These are phyloP conservation scores for Calonectria ilicicola DNA, from an alignment of 2,329 filamentous ascomycete species.

Conservation along the genomic window DNA sequence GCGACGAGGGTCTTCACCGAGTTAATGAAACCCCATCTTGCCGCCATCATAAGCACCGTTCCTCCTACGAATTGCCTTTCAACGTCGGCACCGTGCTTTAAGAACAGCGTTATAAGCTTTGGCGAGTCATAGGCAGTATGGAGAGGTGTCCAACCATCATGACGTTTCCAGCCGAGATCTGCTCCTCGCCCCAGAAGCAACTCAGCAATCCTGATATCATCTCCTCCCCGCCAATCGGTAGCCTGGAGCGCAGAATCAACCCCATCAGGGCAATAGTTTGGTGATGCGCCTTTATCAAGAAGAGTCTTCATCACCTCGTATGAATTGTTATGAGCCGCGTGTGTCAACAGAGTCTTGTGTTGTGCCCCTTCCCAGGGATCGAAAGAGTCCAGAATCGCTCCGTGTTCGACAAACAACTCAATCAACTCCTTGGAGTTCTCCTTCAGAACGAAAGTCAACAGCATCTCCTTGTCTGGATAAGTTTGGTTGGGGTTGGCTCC, in stretches of 20 bases:
- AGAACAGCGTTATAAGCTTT: background rate
- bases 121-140: background rate
- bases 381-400: background rate
- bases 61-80: background rate
- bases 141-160: background rate
- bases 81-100: background rate
- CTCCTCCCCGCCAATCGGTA: background rate
- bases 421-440: too few species aligned
- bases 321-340: background rate
- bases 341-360: background rate
- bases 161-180: background rate
- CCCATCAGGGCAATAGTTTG: background rate
- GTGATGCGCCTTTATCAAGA: background rate
- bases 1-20: background rate
- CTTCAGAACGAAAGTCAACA: too few species aligned
- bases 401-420: background rate
- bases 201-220: background rate
- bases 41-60: background rate
- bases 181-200: background rate
- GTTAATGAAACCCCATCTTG: background rate
- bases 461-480: too few species aligned
- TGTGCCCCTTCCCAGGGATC: background rate
- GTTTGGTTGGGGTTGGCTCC: too few species aligned
- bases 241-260: background rate
- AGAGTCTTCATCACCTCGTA: background rate